A percentile compares a stretch with the other conserved stretches of the same genome.
These are phyloP conservation scores for Coemansia sp. DNA, from an alignment of 192 early-diverging fungal genomes.

Conservation along the genomic window DNA sequence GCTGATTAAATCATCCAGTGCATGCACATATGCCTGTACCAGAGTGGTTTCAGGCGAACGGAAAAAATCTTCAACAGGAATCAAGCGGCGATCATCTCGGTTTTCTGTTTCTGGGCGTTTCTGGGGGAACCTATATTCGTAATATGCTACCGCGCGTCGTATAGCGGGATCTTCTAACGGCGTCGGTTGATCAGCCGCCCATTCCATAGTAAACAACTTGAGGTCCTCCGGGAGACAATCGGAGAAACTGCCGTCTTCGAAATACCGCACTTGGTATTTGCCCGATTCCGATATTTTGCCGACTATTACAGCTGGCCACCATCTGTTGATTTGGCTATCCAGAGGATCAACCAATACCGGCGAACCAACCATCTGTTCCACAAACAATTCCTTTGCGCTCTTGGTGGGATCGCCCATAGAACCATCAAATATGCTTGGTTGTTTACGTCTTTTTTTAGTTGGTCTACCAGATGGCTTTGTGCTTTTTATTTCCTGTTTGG, in stretches of 20 bases:
- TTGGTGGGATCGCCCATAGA: slow-evolving; percentile 17
- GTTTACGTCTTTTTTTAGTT: not conserved
- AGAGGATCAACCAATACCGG: slow-evolving; percentile 52
- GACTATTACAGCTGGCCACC: slow-evolving; percentile 54
- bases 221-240: slow-evolving; percentile 37
- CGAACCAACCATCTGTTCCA: slow-evolving; percentile 20
- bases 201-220: slow-evolving; percentile 19
- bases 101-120: not conserved
- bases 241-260: slow-evolving; percentile 49
- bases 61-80: not conserved
- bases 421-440: slow-evolving; percentile 36
- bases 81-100: not conserved
- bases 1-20: slow-evolving; percentile 10
- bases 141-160: slow-evolving; percentile 49
- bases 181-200: slow-evolving; percentile 1
- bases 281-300: slow-evolving; percentile 1
- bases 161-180: slow-evolving; percentile 23
- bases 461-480: not conserved
- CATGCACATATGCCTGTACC: slow-evolving; percentile 27
- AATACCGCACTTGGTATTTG: slow-evolving; percentile 40
- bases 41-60: not conserved
- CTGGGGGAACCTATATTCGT: slow-evolving; percentile 43
- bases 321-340: slow-evolving; percentile 12
- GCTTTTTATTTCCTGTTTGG: not conserved
- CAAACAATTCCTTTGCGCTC: slow-evolving; percentile 35